These are phyloP conservation scores for Tubosaeta sp. DNA, from an alignment of 768 basidiomycete species.

Conservation along the genomic window DNA sequence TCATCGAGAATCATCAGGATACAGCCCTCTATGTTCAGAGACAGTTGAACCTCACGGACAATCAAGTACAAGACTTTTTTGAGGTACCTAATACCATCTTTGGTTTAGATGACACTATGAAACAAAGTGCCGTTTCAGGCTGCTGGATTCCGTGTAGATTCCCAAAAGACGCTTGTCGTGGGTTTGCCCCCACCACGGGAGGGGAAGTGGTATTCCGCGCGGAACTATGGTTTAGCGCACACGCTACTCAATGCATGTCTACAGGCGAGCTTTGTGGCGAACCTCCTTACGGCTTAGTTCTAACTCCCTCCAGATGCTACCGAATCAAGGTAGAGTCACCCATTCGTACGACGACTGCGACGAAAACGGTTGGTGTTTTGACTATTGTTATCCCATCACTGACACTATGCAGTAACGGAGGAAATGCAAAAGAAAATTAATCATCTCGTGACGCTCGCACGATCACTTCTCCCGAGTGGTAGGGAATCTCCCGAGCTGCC, in stretches of 20 bases:
- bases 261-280: slow-evolving; percentile 23
- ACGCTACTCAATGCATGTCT: slow-evolving; percentile 36
- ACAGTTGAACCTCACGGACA: slow-evolving; percentile 38
- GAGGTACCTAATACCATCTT: slow-evolving; percentile 27
- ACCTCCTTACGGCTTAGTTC: neutral
- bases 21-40: slow-evolving; percentile 41
- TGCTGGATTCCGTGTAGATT: slow-evolving; percentile 40
- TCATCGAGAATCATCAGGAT: slow-evolving; percentile 29
- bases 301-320: slow-evolving; percentile 35
- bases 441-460: slow-evolving; percentile 39
- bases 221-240: slow-evolving; percentile 43
- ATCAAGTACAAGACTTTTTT: slow-evolving; percentile 43
- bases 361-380: slow-evolving; percentile 18
- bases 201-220: slow-evolving; percentile 30
- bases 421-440: slow-evolving; percentile 36
- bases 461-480: slow-evolving; percentile 36
- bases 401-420: slow-evolving; percentile 24
- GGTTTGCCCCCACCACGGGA: slow-evolving; percentile 40
- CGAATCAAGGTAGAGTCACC: slow-evolving; percentile 34
- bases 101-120: neutral
- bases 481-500: slow-evolving; percentile 29
- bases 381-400: neutral
- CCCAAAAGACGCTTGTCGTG: slow-evolving; percentile 38
- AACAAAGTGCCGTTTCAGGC: slow-evolving; percentile 23
- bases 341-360: slow-evolving; percentile 22